Percentiles rank a stretch among this genome's conserved stretches.
phyloP scores from a whole-genome alignment of 805 yeast species.

The Sugiyamaella floridensis region DNA sequence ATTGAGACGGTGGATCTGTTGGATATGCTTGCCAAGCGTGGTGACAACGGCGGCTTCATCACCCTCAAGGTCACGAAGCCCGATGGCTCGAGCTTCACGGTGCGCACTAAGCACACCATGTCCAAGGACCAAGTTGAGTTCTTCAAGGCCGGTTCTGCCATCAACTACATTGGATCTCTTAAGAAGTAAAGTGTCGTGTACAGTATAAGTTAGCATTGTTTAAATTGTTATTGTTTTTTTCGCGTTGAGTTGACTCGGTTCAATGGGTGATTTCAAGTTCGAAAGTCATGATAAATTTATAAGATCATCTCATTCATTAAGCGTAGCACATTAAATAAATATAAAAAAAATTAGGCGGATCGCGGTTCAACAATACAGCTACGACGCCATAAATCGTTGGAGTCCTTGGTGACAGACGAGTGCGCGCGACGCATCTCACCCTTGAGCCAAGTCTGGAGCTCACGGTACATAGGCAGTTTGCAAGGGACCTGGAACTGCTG shows the following conservation, averaged over 20 bases:
- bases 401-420: conserved; percentile 22
- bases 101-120: conserved; percentile 90
- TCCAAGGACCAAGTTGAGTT: conserved; percentile 92
- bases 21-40: conserved; percentile 73
- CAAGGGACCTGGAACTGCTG: conserved; percentile 29
- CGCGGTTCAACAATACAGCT: conserved; percentile 32
- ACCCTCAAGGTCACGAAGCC: conserved; percentile 63
- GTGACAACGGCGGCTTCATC: conserved; percentile 81
- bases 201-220: no score
- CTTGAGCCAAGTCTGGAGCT: conserved; percentile 30
- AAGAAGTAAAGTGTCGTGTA: conserved; percentile 14
- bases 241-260: no score
- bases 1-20: conserved; percentile 66
- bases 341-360: not conserved
- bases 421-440: conserved; percentile 29
- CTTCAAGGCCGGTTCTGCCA: conserved; percentile 96
- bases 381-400: conserved; percentile 32
- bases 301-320: not conserved
- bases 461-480: conserved; percentile 14
- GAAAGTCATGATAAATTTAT: not conserved
- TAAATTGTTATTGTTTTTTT: not conserved
- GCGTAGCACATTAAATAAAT: conserved; percentile 4
- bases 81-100: conserved; percentile 61
- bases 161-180: conserved; percentile 73
- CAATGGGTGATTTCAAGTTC: no score